Evolutionary conservation across 1,284 basidiomycete species (phyloP).

Genomic region (Microbotryum violaceum): DNA sequence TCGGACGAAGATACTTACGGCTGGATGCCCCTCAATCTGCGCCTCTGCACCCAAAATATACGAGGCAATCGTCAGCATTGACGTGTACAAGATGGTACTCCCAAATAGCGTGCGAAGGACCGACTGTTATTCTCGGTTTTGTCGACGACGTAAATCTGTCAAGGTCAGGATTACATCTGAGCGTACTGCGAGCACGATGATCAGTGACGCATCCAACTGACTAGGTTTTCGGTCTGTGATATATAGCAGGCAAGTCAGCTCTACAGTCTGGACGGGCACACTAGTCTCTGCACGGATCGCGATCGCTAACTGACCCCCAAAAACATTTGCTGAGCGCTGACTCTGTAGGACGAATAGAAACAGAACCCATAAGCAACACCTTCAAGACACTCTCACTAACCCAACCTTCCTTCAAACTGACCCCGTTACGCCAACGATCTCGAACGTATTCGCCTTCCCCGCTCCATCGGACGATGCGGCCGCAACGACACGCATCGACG

Average conservation of each 20-base stretch:
- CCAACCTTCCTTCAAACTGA: slow-evolving; percentile 18
- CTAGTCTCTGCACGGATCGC: not conserved
- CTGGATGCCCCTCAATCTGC: slow-evolving; percentile 22
- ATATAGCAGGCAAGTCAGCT: not conserved
- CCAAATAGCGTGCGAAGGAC: slow-evolving; percentile 15
- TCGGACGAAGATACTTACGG: slow-evolving; percentile 5
- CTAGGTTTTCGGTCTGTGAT: not conserved
- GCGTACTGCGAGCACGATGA: not conserved
- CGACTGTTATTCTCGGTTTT: slow-evolving; percentile 41
- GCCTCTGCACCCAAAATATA: not conserved
- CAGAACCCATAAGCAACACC: not conserved
- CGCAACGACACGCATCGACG: too few relatives aligned
- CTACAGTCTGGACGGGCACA: slow-evolving; percentile 5
- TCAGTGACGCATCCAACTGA: not conserved
- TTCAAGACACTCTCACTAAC: not conserved
- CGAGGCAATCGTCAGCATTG: not conserved
- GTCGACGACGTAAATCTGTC: slow-evolving; percentile 40
- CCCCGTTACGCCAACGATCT: slow-evolving; percentile 27
- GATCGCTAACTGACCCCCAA: not conserved
- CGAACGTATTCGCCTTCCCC: slow-evolving; percentile 29
- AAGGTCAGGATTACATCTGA: not conserved
- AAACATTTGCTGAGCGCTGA: not conserved
- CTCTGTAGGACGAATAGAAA: not conserved
- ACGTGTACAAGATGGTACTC: slow-evolving; percentile 2
- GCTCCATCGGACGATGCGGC: too few relatives aligned